Percentiles rank a stretch among this genome's conserved stretches.
Conservation (phyloP, 495 filamentous ascomycete species). For the Saxispiralis lemnorum region DNA sequence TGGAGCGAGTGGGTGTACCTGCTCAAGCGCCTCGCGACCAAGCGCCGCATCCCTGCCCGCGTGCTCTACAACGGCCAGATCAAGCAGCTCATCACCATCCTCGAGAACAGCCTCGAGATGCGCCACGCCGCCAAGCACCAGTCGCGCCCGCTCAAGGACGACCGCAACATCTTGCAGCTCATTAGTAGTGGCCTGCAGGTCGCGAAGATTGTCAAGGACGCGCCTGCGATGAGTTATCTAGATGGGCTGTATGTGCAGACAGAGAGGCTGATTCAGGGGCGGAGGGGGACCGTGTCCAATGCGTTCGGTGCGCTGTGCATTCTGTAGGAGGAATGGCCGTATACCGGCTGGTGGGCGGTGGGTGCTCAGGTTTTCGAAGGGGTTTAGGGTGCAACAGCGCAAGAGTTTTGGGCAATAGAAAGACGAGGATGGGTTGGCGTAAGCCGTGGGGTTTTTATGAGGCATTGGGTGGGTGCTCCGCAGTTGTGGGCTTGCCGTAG, state of each 20-base stretch:
- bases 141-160: slow-evolving; percentile 69
- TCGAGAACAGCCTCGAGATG: slow-evolving; percentile 19
- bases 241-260: slow-evolving; percentile 54
- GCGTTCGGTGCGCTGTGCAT: neutral
- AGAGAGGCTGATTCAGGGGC: slow-evolving; percentile 55
- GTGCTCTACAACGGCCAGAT: slow-evolving; percentile 79
- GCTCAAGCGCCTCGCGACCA: slow-evolving; percentile 68
- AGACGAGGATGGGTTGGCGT: too few relatives aligned
- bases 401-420: neutral
- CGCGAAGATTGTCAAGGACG: slow-evolving; percentile 69
- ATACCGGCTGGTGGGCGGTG: neutral
- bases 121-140: slow-evolving; percentile 70
- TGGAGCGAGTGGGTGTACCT: slow-evolving; percentile 90
- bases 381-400: slow-evolving; percentile 3
- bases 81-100: slow-evolving; percentile 18
- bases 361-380: neutral
- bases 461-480: too few relatives aligned
- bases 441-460: too few relatives aligned
- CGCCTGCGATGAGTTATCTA: slow-evolving; percentile 59
- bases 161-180: slow-evolving; percentile 71
- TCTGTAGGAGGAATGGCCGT: neutral
- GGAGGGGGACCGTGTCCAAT: slow-evolving; percentile 20
- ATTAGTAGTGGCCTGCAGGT: slow-evolving; percentile 76
- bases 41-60: slow-evolving; percentile 63
- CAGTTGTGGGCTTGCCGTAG: too few relatives aligned